These are phyloP conservation scores for Zopfochytrium polystomum DNA, from an alignment of 371 early-diverging fungal species.

Conservation along the genomic window DNA sequence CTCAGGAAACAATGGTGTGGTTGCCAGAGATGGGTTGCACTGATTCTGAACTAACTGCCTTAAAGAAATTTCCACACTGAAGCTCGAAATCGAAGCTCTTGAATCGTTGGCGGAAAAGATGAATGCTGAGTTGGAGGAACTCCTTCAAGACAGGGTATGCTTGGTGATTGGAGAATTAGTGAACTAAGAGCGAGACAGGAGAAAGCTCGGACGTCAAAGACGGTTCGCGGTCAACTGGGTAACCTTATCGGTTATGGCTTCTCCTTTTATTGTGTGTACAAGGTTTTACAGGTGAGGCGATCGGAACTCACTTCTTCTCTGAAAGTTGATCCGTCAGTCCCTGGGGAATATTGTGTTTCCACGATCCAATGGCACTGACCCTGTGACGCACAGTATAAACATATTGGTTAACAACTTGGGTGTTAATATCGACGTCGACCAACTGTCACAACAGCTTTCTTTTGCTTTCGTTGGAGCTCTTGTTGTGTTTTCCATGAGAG, in stretches of 20 bases:
- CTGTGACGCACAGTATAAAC: slow-evolving; percentile 76
- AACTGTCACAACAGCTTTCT: slow-evolving; percentile 87
- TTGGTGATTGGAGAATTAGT: background rate
- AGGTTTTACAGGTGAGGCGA: slow-evolving; percentile 64
- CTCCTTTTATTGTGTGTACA: slow-evolving; percentile 85
- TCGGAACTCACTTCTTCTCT: background rate
- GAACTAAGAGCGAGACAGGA: slow-evolving; percentile 38
- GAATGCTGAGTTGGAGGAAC: slow-evolving; percentile 59
- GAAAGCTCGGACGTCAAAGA: slow-evolving; percentile 61
- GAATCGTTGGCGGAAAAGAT: slow-evolving; percentile 62
- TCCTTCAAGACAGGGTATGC: slow-evolving; percentile 55
- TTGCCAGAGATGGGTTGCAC: background rate
- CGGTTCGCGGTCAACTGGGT: slow-evolving; percentile 73
- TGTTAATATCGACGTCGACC: slow-evolving; percentile 56
- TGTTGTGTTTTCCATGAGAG: slow-evolving; percentile 81
- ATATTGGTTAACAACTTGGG: slow-evolving; percentile 48
- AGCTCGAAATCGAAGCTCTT: slow-evolving; percentile 57
- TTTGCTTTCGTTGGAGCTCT: slow-evolving; percentile 87
- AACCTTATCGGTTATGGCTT: slow-evolving; percentile 77
- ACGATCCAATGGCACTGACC: slow-evolving; percentile 75
- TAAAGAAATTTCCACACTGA: slow-evolving; percentile 10
- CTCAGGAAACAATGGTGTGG: background rate
- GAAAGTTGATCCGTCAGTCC: slow-evolving; percentile 47
- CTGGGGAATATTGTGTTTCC: slow-evolving; percentile 73
- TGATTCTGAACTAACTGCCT: background rate